phyloP scores from a whole-genome alignment of 371 early-diverging fungal species.

The Mortierella sp. region DNA sequence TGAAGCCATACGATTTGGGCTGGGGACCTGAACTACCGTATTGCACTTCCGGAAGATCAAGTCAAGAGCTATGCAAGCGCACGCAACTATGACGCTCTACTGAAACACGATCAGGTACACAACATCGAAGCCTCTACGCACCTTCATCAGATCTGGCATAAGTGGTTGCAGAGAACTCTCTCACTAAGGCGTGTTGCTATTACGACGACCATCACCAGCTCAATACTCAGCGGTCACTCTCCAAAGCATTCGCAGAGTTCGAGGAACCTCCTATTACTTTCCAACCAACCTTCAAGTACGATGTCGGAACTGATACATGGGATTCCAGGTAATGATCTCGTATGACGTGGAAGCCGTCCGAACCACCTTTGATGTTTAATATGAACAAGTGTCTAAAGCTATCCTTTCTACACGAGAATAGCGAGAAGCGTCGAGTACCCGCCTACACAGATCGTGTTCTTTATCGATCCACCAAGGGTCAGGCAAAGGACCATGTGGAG shows the following conservation, averaged over 20 bases:
- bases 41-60: conserved; percentile 71
- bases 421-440: conserved; percentile 88
- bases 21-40: conserved; percentile 95
- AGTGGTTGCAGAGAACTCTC: too few species aligned
- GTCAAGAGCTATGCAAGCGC: conserved; percentile 64
- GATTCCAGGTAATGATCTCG: conserved; percentile 73
- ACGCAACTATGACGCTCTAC: conserved; percentile 61
- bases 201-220: conserved; percentile 17
- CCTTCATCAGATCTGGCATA: too few species aligned
- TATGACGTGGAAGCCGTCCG: background rate
- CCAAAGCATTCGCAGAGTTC: conserved; percentile 78
- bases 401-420: too few species aligned
- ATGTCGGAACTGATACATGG: conserved; percentile 82
- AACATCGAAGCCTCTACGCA: too few species aligned
- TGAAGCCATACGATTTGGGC: conserved; percentile 86
- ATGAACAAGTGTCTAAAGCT: too few species aligned
- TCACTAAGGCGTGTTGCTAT: too few species aligned
- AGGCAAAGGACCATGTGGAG: conserved; percentile 51
- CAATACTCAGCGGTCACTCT: conserved; percentile 19
- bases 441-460: conserved; percentile 95
- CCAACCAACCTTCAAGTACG: conserved; percentile 95
- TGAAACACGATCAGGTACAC: conserved; percentile 79
- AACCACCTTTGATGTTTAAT: background rate
- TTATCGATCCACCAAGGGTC: conserved; percentile 67
- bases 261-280: conserved; percentile 84